phyloP scores from a whole-genome alignment of 768 basidiomycete species.

The Suillus discolor region DNA sequence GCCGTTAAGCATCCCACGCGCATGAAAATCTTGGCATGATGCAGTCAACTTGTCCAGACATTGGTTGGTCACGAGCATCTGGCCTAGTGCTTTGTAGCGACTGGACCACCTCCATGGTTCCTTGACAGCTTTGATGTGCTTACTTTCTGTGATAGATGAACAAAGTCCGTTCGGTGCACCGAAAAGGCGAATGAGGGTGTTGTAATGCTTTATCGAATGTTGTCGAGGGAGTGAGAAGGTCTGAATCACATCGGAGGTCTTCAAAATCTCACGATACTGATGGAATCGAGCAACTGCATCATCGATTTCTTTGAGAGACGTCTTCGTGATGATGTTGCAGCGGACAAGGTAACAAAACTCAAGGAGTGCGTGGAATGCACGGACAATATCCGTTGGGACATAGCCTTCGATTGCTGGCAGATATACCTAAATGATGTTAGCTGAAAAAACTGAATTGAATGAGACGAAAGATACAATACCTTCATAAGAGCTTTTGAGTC shows the following conservation, averaged over 20 bases:
- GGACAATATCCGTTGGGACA: conserved; percentile 1
- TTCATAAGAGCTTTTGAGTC: conserved; percentile 20
- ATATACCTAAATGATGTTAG: conserved; percentile 1
- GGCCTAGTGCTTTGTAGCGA: conserved; percentile 9
- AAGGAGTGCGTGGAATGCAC: conserved; percentile 17
- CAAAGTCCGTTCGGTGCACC: conserved; percentile 38
- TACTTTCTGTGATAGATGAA: conserved; percentile 38
- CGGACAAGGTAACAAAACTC: conserved; percentile 31
- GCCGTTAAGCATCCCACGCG: conserved; percentile 22
- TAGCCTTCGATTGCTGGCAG: conserved; percentile 7
- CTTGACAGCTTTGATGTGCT: conserved; percentile 40
- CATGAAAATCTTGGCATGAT: conserved; percentile 17
- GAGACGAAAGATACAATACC: neutral
- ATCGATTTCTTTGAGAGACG: conserved; percentile 15
- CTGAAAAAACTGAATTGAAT: neutral
- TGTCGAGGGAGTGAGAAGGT: conserved; percentile 29
- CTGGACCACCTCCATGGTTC: conserved; percentile 33
- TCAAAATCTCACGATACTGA: conserved; percentile 18
- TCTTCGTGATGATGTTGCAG: conserved; percentile 11
- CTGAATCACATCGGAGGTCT: conserved; percentile 6
- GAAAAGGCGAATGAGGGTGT: conserved; percentile 23
- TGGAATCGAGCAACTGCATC: conserved; percentile 20
- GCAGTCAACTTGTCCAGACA: conserved; percentile 18
- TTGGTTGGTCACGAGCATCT: conserved; percentile 29
- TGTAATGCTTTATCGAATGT: conserved; percentile 34